Evolutionary conservation across 345 rosid genomes (phyloP), one percentile per base, ranked within the genome.

Genomic region (Aegle marmelos): DNA sequence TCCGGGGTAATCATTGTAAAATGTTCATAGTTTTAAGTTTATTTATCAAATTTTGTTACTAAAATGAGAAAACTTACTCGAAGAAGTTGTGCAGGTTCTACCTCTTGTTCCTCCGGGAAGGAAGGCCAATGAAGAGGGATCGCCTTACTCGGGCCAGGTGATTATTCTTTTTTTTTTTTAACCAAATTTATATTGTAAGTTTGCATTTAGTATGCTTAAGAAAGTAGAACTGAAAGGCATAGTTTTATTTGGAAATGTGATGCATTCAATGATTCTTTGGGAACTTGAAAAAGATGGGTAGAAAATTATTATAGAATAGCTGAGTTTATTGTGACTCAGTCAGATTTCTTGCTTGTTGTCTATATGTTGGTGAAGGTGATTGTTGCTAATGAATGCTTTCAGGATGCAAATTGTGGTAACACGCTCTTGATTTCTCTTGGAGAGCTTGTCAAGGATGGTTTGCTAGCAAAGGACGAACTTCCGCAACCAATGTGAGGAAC

Each of bases 401-500:
- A 95, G 99, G 99, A 95, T 84, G 99, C 99, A 33, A 93, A 95
- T 81, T 95, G 98, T 81, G 99, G 98, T 31, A 95, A 91, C 63
- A 90, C 93, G 25, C 86, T 95, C 72, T 88, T 95, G 88, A 95
- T 95, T 85, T 95, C 98, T 41, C 93, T 95, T 30, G 96, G 90
- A 59, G 97, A 95, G 92, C 97, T 93, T 73, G 94, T 92, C 0
- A 90, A 87, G 75, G 98, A 93, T 75, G 97, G 98, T 34, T 88
- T 95, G 80, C 78, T 95, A 63, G 65, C 66, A 53, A 84, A 83
- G 62, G 87, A 89, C 62, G 99, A 93, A 81, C 97, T 95, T 62
- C 99, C 97, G 30, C 80, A 70, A 77, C 90, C 91, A 84, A 74
- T 92, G 99, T 95, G 77, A 82, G 83, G 27, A 73, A 59, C 1